These are phyloP conservation scores for Anthracocystis panici-leucophaei DNA, from an alignment of 1,284 basidiomycete species.

Conservation along the genomic window DNA sequence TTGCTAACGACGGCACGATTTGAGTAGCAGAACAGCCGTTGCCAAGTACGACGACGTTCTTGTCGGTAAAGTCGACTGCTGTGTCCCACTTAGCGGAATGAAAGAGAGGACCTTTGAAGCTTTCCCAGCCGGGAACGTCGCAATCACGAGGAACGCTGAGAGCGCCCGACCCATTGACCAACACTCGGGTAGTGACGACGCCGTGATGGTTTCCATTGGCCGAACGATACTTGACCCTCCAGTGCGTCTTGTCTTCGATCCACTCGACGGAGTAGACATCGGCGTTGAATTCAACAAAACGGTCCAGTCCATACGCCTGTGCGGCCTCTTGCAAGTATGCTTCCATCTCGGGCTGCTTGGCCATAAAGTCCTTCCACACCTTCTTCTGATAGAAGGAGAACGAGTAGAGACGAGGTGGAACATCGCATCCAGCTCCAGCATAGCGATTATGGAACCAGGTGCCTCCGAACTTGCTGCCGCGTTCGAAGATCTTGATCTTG, in stretches of 20 bases:
- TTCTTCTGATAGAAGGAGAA: slow-evolving; percentile 43
- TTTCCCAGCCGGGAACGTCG: slow-evolving; percentile 38
- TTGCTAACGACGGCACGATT: slow-evolving; percentile 40
- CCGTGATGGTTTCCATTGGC: slow-evolving; percentile 11
- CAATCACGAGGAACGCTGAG: slow-evolving; percentile 46
- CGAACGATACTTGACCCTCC: slow-evolving; percentile 42
- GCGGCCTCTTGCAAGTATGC: slow-evolving; percentile 44
- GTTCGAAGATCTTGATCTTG: slow-evolving; percentile 43
- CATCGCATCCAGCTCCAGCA: slow-evolving; percentile 51
- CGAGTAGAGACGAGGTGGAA: slow-evolving; percentile 59
- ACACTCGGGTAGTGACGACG: slow-evolving; percentile 24
- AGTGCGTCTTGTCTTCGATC: slow-evolving; percentile 38
- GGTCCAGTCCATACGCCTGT: slow-evolving; percentile 19
- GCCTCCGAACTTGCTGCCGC: slow-evolving; percentile 34
- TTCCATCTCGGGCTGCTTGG: slow-evolving; percentile 46
- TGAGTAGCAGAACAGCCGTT: slow-evolving; percentile 66
- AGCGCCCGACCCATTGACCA: slow-evolving; percentile 46
- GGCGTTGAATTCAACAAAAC: slow-evolving; percentile 30
- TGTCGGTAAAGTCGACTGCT: slow-evolving; percentile 53
- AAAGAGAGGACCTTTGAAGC: slow-evolving; percentile 59
- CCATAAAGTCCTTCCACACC: slow-evolving; percentile 31
- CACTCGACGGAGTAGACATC: slow-evolving; percentile 47
- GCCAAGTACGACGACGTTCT: slow-evolving; percentile 64
- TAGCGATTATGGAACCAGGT: slow-evolving; percentile 57
- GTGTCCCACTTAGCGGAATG: slow-evolving; percentile 68